Conservation (phyloP, 345 rosid genomes). For the Aquilaria malaccensis region DNA sequence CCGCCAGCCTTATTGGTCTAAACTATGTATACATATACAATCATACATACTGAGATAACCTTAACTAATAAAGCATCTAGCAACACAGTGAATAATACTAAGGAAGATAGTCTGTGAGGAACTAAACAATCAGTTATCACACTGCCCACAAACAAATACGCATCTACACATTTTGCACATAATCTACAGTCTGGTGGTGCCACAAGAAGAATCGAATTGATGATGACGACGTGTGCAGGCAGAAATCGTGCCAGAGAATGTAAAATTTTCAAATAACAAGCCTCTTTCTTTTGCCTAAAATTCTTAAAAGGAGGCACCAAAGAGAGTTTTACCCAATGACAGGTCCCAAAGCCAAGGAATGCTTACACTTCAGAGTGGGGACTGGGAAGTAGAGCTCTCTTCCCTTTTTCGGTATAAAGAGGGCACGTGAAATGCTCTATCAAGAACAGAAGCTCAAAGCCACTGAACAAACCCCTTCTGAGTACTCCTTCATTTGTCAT, state of each 20-base stretch:
- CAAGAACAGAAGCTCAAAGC: slow-evolving; percentile 4
- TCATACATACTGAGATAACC: no score
- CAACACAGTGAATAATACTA: no score
- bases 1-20: no score
- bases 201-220: slow-evolving; percentile 6
- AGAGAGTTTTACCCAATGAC: slow-evolving; percentile 29
- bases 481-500: slow-evolving; percentile 6
- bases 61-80: no score
- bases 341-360: neutral
- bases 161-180: no score
- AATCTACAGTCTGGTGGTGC: slow-evolving; percentile 8
- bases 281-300: slow-evolving; percentile 32
- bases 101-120: no score
- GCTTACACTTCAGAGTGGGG: neutral
- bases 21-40: no score
- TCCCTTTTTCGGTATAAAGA: neutral
- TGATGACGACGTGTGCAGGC: slow-evolving; percentile 6
- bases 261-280: slow-evolving; percentile 23
- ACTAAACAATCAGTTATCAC: no score
- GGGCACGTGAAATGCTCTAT: slow-evolving; percentile 18
- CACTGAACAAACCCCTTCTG: slow-evolving; percentile 13
- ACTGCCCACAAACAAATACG: no score
- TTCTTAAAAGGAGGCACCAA: slow-evolving; percentile 25
- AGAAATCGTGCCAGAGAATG: slow-evolving; percentile 19
- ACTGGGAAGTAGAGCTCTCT: slow-evolving; percentile 5